phyloP scores from a whole-genome alignment of 2,329 filamentous ascomycete species.

The Colletotrichum karsti region DNA sequence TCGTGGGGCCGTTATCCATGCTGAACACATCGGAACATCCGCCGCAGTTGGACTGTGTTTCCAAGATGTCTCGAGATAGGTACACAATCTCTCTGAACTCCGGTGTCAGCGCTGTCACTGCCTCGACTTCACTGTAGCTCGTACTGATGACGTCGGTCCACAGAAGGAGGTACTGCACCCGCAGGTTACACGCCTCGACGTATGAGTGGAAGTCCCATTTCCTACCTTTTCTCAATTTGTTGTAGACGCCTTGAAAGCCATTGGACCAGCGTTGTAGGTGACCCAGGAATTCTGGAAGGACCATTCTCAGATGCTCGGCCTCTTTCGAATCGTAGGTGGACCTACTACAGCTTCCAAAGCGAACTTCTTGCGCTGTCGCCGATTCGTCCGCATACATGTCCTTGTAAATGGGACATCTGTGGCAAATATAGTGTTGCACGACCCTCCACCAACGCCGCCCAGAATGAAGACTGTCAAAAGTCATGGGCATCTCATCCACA shows the following conservation, averaged over 20 bases:
- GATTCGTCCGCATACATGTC: slow-evolving; percentile 14
- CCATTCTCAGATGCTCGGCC: slow-evolving; percentile 38
- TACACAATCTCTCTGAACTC: slow-evolving; percentile 50
- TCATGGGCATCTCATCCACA: slow-evolving; percentile 42
- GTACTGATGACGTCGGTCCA: slow-evolving; percentile 47
- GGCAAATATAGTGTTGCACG: slow-evolving; percentile 46
- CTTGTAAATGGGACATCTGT: slow-evolving; percentile 44
- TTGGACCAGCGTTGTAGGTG: slow-evolving; percentile 50
- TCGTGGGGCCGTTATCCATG: slow-evolving; percentile 55
- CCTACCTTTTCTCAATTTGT: slow-evolving; percentile 34
- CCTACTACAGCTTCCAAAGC: slow-evolving; percentile 37
- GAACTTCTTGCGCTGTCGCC: slow-evolving; percentile 37
- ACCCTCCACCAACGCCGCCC: slow-evolving; percentile 47
- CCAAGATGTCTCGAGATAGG: slow-evolving; percentile 45
- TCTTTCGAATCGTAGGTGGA: slow-evolving; percentile 39
- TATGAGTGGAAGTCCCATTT: slow-evolving; percentile 36
- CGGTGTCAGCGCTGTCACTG: slow-evolving; percentile 46
- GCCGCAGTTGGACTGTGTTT: slow-evolving; percentile 24
- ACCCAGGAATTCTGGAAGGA: slow-evolving; percentile 44
- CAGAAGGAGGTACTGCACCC: slow-evolving; percentile 51
- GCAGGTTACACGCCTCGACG: slow-evolving; percentile 48
- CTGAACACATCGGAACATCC: slow-evolving; percentile 44
- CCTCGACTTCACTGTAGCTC: slow-evolving; percentile 44
- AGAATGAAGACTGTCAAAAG: slow-evolving; percentile 41
- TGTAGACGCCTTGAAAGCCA: slow-evolving; percentile 47